A percentile compares a stretch with the other conserved stretches of the same genome.
phyloP scores from a whole-genome alignment of 805 yeast species.

The Candida berthetii region DNA sequence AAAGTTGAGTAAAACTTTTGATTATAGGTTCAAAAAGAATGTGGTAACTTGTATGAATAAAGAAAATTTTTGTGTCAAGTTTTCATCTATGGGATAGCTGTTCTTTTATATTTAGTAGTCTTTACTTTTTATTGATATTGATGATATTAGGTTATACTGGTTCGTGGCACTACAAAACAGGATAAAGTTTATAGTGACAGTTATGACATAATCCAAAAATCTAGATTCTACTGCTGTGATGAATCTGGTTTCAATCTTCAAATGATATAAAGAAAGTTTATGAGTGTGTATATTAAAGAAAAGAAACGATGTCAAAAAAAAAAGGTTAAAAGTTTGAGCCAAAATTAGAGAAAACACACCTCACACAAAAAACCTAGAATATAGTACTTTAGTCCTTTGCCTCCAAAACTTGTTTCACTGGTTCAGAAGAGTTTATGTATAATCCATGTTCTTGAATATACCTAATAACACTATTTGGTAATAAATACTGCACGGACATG shows the following conservation, averaged over 20 bases:
- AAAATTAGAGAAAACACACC: no score
- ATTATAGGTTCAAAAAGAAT: not conserved
- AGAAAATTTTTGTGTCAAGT: not conserved
- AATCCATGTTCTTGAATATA: constrained; percentile 90
- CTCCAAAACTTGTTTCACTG: constrained; percentile 80
- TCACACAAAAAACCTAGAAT: no score
- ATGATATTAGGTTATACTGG: not conserved
- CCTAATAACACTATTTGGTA: constrained; percentile 92
- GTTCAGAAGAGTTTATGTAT: constrained; percentile 82
- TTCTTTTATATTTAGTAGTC: not conserved
- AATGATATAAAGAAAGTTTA: no score
- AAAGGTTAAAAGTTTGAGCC: no score
- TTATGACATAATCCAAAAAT: no score
- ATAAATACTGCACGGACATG: constrained; percentile 91
- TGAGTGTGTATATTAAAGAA: no score
- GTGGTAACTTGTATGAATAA: not conserved
- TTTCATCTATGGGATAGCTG: not conserved
- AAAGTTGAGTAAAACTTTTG: not conserved
- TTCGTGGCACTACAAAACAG: no score
- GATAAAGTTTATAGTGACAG: no score
- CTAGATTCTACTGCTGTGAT: no score
- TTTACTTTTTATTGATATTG: not conserved
- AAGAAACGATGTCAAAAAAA: no score
- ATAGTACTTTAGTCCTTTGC: constrained; percentile 30
- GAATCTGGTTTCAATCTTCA: no score